Percentiles rank a stretch among this genome's conserved stretches.
Conservation (phyloP, 257 asterid genomes). For the Ballota nigra region DNA sequence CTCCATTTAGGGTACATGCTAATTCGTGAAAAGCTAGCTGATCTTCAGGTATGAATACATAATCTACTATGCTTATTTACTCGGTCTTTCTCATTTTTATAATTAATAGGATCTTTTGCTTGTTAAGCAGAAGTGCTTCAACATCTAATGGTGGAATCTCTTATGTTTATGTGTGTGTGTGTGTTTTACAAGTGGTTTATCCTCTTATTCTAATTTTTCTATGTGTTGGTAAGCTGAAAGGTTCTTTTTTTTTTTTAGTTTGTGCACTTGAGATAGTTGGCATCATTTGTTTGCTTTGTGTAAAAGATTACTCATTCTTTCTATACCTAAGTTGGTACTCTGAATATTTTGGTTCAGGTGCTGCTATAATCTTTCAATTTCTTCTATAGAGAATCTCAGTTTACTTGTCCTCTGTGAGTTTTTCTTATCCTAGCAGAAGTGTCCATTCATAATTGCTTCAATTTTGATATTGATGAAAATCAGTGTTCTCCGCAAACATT, state of each 20-base stretch:
- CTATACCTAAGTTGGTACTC: slow-evolving; percentile 44
- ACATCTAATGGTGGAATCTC: slow-evolving; percentile 2
- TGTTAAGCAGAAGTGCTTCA: slow-evolving; percentile 1
- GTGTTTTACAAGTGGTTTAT: not conserved
- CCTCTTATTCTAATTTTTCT: not conserved
- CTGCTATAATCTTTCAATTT: slow-evolving; percentile 55
- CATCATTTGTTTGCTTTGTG: slow-evolving; percentile 15
- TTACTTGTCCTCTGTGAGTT: slow-evolving; percentile 59
- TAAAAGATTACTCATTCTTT: slow-evolving; percentile 13
- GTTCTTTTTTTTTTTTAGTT: not conserved
- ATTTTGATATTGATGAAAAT: slow-evolving; percentile 29
- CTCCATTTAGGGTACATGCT: slow-evolving; percentile 97
- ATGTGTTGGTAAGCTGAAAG: slow-evolving; percentile 7
- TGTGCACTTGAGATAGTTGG: slow-evolving; percentile 19
- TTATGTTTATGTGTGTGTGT: not conserved
- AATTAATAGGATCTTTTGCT: not conserved
- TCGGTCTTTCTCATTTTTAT: not conserved
- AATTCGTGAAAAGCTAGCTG: slow-evolving; percentile 94
- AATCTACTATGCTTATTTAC: slow-evolving; percentile 2
- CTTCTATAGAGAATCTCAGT: slow-evolving; percentile 55
- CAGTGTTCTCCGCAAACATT: slow-evolving; percentile 20
- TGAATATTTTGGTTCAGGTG: slow-evolving; percentile 57
- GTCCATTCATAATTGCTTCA: slow-evolving; percentile 22
- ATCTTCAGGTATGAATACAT: slow-evolving; percentile 67
- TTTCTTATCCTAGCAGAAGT: slow-evolving; percentile 43